Conservation (phyloP, 352 stramenopile species). For the Pythium aristosporum region DNA sequence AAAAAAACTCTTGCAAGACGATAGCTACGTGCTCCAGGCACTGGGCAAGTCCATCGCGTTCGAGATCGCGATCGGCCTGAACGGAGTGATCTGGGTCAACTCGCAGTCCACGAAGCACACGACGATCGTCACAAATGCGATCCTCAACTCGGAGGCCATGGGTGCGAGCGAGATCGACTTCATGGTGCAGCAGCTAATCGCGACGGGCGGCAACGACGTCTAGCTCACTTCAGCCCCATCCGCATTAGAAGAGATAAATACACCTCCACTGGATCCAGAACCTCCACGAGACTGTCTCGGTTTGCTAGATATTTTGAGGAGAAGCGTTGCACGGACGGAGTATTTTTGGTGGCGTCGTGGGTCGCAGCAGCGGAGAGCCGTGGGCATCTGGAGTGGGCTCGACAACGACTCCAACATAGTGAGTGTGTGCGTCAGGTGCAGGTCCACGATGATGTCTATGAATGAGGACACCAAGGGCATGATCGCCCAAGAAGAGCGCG, state of each 20-base stretch:
- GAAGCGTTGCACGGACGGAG: background rate
- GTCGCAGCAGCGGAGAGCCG: background rate
- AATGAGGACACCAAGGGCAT: constrained; percentile 83
- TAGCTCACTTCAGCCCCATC: background rate
- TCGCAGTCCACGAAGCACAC: constrained; percentile 81
- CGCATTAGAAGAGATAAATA: background rate
- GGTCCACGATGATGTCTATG: constrained; percentile 58
- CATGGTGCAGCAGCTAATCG: constrained; percentile 77
- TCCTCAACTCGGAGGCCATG: constrained; percentile 89
- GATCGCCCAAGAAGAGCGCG: constrained; percentile 93
- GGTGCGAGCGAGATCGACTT: constrained; percentile 66
- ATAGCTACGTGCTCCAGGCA: constrained; percentile 79
- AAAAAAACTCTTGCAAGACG: constrained; percentile 69
- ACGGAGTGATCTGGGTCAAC: constrained; percentile 97
- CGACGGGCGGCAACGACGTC: constrained; percentile 41
- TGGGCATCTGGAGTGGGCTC: too few species aligned
- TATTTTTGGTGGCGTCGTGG: background rate
- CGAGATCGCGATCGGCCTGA: constrained; percentile 95
- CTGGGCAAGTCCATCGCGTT: constrained; percentile 88
- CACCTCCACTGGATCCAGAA: background rate
- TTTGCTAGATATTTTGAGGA: constrained; percentile 10
- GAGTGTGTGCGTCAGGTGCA: background rate
- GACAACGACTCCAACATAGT: background rate
- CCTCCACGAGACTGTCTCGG: too few species aligned
- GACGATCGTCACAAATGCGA: constrained; percentile 84